Evolutionary conservation across 2,329 filamentous ascomycete genomes (phyloP), one percentile per base, ranked within the genome.

Genomic region (Pyrenochaeta sp.): DNA sequence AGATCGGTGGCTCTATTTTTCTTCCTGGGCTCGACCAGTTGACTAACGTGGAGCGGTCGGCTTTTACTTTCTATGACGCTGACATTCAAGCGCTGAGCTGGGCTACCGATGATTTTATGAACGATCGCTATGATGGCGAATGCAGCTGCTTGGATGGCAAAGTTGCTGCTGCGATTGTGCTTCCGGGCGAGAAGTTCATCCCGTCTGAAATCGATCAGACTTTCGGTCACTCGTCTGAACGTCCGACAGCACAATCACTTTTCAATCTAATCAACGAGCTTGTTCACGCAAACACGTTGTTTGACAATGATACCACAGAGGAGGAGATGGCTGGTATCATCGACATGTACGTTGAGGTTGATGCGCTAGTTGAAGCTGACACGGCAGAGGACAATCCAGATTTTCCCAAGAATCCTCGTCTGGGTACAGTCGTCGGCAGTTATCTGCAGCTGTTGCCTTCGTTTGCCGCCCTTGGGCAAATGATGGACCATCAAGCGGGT

Each of bases 21-120:
- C 59, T 62, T 25, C 57, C 57, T 25, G 52, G 60, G 13, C 4
- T 53, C 22, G 34, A 57, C 2, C 30, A 55, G 28, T 36, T 63
- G 4, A 37, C 22, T 3, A 49, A 37, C 2, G 19, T 61, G 13
- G 39, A 43, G 22, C 49, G 51, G 28, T 51, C 60, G 9, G 49
- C 48, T 7, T 42, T 47, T 25, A 25, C 52, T 22, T 32, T 22
- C 12, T 58, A 58, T n/a, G 52, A 61, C 30, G 25, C 48, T 22
- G 55, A 58, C 24, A 57, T 61, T 3, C 15, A 46, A 12, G 40
- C 42, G 5, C 19, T 65, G 2, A 46, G 48, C 24, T 25, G 54
- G 6, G 60, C 58, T 19, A 60, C 58, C 27, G 22, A 40, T 27
- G 42, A 27, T 1, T 61, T 65, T 19, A 19, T 61, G 5, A 47